Base-by-base conservation (phyloP, 1,139 yeast genomes). In the Meyerozyma elateridarum region DNA sequence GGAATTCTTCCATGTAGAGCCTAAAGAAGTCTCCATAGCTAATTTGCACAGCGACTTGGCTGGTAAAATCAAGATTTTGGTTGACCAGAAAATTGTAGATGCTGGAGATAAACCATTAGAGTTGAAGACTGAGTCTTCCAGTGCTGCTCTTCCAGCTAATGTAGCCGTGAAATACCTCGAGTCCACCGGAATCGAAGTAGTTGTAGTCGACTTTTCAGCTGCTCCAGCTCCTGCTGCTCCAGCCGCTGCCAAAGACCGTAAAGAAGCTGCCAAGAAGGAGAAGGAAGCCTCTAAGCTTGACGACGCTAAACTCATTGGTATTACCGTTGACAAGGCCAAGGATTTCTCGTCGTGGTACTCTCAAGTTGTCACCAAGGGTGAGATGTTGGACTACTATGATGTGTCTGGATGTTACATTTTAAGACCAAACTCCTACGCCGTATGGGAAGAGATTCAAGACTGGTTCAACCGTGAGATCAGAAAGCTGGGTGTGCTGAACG, bases 311-410 rank as follows among this genome's bases (percentile, higher is more conserved):
- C 70, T 91, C 52, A 87, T 91, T 48, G 98, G 98, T 59, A 89
- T 93, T 56, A 93, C 97, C 29, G 94, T 84, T 33, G 95, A 88
- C 59, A 93, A 91, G 67, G 74, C 80, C 41, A 71, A 77, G 51
- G 98, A 93, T 56, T 93, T 93, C 70, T 79, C 98, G 40, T 79
- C 88, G 34, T 93, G 99, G 99, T 93, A 91, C 69, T 88, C 89
- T 45, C 97, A 93, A 68, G 83, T 93, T 38, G 73, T 88, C 42
- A 83, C 91, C 51, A 93, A 93, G 68, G 94, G 96, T 61, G 98
- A 93, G 63, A 85, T 93, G 95, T 73, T 93, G 54, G 98, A 93
- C 59, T 93, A 93, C 69, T 91, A 93, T 54, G 98, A 93, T 56
- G 96, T 93, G 34, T 89, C 97, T 27, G 99, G 99, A 46, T 93